Conservation (phyloP, 148 eudicot genomes). For the Fagopyrum tataricum region DNA sequence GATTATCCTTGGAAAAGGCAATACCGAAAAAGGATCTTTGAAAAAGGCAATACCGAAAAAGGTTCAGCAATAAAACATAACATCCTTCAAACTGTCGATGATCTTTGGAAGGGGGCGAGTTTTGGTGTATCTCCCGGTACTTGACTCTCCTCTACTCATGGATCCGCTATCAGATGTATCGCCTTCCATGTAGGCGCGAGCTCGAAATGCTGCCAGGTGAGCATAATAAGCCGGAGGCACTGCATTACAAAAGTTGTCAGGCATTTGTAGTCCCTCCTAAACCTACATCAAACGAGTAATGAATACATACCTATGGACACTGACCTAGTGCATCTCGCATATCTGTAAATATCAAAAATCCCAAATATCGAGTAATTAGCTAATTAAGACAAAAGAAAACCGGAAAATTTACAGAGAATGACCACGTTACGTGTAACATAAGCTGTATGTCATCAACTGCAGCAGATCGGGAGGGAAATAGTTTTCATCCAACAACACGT, state of each 20-base stretch:
- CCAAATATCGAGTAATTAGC: not conserved
- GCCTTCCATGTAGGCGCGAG: slow-evolving; percentile 18
- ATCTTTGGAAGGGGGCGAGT: not conserved
- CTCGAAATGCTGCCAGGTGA: slow-evolving; percentile 23
- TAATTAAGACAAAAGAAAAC: not conserved
- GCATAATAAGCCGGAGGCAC: slow-evolving; percentile 26
- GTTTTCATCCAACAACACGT: slow-evolving; percentile 75
- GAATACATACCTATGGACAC: slow-evolving; percentile 59
- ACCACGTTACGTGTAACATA: slow-evolving; percentile 61
- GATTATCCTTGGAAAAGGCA: too few relatives aligned
- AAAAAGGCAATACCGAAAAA: not conserved
- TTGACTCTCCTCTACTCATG: not conserved
- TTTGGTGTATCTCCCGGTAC: not conserved
- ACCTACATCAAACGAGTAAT: not conserved
- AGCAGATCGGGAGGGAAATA: slow-evolving; percentile 50
- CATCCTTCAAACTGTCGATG: not conserved
- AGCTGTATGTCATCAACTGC: slow-evolving; percentile 52
- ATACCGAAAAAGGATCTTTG: too few relatives aligned
- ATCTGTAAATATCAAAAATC: slow-evolving; percentile 29
- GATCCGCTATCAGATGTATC: slow-evolving; percentile 15
- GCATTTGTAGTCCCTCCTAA: not conserved
- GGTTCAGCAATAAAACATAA: not conserved
- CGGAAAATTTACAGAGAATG: not conserved
- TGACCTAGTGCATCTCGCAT: slow-evolving; percentile 85
- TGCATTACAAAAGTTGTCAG: slow-evolving; percentile 1